phyloP scores from a whole-genome alignment of 306 rosid genomes.

The Oxytropis ochrocephala region DNA sequence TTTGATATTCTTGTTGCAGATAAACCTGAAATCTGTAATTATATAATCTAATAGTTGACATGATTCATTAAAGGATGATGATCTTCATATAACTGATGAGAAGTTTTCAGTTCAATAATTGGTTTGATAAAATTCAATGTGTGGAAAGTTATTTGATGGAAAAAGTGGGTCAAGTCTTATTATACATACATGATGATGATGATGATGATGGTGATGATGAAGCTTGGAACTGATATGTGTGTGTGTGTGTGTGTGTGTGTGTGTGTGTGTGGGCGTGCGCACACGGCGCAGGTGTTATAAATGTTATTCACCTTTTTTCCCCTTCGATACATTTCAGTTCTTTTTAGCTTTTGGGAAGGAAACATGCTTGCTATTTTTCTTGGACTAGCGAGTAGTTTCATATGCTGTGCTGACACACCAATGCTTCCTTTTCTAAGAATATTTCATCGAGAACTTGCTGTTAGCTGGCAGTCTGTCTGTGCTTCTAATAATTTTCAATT shows the following conservation, averaged over 20 bases:
- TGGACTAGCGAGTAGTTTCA: not conserved
- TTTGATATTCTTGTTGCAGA: not conserved
- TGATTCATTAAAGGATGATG: not conserved
- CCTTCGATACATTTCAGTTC: not conserved
- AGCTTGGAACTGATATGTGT: not conserved
- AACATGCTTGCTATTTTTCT: not conserved
- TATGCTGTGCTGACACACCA: not conserved
- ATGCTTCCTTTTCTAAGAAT: not conserved
- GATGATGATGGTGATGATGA: not conserved
- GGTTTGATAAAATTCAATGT: not conserved
- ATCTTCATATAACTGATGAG: not conserved
- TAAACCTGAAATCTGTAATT: not conserved
- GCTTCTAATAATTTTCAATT: constrained; percentile 10
- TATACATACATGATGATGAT: not conserved
- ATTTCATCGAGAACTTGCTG: not conserved
- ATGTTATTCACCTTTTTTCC: not conserved
- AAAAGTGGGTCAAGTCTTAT: not conserved
- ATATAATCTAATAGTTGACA: not conserved
- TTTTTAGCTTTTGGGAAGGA: not conserved
- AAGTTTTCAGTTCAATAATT: not conserved
- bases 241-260: no score
- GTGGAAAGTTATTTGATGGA: not conserved
- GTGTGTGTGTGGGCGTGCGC: no score
- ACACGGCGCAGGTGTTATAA: no score
- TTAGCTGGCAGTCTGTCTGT: not conserved